Evolutionary conservation across 805 yeast genomes (phyloP).

Genomic region (Saccharomycopsis fibuligera): DNA sequence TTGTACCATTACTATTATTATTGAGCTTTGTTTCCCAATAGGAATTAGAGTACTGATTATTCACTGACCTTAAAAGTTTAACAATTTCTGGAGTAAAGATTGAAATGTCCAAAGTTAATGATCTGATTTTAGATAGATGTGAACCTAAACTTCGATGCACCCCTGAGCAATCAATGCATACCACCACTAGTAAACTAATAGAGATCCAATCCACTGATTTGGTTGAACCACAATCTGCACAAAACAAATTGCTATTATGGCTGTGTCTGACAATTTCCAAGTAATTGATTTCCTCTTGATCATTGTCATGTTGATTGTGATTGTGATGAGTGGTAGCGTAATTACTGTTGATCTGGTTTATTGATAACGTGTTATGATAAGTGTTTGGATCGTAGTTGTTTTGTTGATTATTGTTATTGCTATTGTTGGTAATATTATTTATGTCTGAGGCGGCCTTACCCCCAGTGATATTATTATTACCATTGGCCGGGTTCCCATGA

Average conservation of each 20-base stretch:
- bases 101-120: slow-evolving; percentile 62
- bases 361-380: neutral
- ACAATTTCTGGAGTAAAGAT: slow-evolving; percentile 53
- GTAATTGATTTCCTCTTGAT: slow-evolving; percentile 10
- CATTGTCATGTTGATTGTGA: neutral
- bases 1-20: too few relatives aligned
- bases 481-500: neutral
- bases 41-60: slow-evolving; percentile 49
- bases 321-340: slow-evolving; percentile 1
- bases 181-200: slow-evolving; percentile 57
- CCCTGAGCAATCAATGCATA: slow-evolving; percentile 84
- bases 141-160: slow-evolving; percentile 85
- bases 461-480: neutral
- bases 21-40: slow-evolving; percentile 48
- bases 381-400: neutral
- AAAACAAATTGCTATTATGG: slow-evolving; percentile 50
- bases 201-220: slow-evolving; percentile 84
- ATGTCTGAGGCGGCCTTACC: neutral
- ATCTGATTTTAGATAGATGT: slow-evolving; percentile 70
- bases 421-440: neutral
- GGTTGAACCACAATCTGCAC: slow-evolving; percentile 74
- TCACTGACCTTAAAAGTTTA: slow-evolving; percentile 46
- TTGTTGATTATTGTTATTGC: neutral
- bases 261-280: slow-evolving; percentile 26
- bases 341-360: slow-evolving; percentile 3